phyloP scores from a whole-genome alignment of 2,329 filamentous ascomycete species.

The Neonectria punicea region DNA sequence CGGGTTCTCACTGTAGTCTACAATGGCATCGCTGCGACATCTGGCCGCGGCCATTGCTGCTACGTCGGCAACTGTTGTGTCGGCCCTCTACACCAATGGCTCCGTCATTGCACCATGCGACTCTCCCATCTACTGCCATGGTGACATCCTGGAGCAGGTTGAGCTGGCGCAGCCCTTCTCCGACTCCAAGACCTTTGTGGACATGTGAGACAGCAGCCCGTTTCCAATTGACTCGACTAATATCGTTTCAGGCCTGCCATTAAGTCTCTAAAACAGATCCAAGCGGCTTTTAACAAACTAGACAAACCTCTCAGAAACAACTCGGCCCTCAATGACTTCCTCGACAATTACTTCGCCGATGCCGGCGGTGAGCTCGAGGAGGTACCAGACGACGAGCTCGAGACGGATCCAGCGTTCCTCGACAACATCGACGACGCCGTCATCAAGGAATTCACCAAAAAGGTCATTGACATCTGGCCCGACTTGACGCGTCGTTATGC shows the following conservation, averaged over 20 bases:
- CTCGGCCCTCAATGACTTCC: slow-evolving; percentile 68
- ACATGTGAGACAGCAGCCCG: slow-evolving; percentile 62
- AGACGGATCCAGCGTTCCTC: slow-evolving; percentile 68
- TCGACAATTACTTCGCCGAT: slow-evolving; percentile 70
- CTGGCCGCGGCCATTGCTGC: slow-evolving; percentile 42
- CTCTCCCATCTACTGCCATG: slow-evolving; percentile 74
- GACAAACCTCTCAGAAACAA: slow-evolving; percentile 71
- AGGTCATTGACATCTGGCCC: slow-evolving; percentile 77
- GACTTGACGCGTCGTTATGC: slow-evolving; percentile 71
- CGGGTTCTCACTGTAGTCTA: neutral
- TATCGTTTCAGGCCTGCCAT: slow-evolving; percentile 63
- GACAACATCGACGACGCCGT: slow-evolving; percentile 65
- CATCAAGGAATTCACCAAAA: slow-evolving; percentile 67
- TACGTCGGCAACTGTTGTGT: slow-evolving; percentile 42
- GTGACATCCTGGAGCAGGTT: slow-evolving; percentile 70
- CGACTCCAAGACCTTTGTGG: slow-evolving; percentile 78
- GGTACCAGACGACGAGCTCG: slow-evolving; percentile 61
- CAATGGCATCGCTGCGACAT: slow-evolving; percentile 42
- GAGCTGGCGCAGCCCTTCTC: slow-evolving; percentile 71
- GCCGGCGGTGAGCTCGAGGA: slow-evolving; percentile 71
- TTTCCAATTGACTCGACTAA: slow-evolving; percentile 11
- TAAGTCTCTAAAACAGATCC: slow-evolving; percentile 67
- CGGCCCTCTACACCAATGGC: slow-evolving; percentile 68
- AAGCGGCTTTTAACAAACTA: slow-evolving; percentile 69
- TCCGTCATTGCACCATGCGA: slow-evolving; percentile 72